phyloP scores from a whole-genome alignment of 2,329 filamentous ascomycete genomes.

The Aspergillus alliaceus region DNA sequence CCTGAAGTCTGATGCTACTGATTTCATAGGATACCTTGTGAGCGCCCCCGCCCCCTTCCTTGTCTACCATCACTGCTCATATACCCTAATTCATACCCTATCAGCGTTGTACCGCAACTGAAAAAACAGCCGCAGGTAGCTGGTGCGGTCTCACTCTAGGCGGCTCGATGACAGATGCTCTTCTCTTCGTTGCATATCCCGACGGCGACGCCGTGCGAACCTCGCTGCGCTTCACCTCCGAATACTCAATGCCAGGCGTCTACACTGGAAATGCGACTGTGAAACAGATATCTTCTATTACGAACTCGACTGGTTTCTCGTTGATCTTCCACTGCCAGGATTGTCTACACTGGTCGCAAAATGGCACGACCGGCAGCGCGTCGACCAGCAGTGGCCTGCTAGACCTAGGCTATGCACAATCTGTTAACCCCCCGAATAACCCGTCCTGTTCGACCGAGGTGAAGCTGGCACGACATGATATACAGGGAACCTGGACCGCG shows the following conservation, averaged over 20 bases:
- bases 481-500: conserved; percentile 6
- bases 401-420: conserved; percentile 58
- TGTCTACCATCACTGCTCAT: background rate
- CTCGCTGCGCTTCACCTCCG: conserved; percentile 22
- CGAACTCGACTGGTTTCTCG: conserved; percentile 60
- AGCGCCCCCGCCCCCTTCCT: too few relatives aligned
- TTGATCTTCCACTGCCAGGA: conserved; percentile 64
- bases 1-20: conserved; percentile 3
- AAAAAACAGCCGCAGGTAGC: background rate
- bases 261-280: conserved; percentile 64
- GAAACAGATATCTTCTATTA: conserved; percentile 57
- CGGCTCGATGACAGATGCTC: conserved; percentile 3
- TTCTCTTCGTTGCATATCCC: background rate
- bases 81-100: background rate
- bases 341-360: conserved; percentile 55
- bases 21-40: conserved; percentile 9
- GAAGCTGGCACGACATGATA: background rate
- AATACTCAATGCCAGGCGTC: conserved; percentile 57
- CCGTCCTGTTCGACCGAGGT: background rate
- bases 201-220: background rate
- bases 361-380: conserved; percentile 43
- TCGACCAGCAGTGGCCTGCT: conserved; percentile 47
- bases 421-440: conserved; percentile 28
- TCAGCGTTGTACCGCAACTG: background rate
- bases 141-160: conserved; percentile 7